phyloP scores from a whole-genome alignment of 768 basidiomycete species.

The Pisolithus marmoratus region DNA sequence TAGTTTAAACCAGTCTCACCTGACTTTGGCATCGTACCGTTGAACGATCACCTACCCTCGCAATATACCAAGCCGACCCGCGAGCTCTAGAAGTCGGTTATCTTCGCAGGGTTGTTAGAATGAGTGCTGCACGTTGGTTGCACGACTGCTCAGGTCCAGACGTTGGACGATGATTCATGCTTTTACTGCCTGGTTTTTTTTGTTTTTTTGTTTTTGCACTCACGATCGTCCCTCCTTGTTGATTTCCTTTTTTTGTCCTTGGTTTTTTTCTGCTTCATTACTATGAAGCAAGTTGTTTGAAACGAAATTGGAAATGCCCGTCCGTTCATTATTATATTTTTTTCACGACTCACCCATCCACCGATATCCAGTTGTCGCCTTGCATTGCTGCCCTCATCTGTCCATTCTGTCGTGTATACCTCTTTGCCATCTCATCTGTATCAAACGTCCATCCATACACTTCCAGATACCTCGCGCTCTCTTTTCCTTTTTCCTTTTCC shows the following conservation, averaged over 20 bases:
- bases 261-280: constrained; percentile 14
- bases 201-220: constrained; percentile 21
- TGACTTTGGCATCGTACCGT: constrained; percentile 78
- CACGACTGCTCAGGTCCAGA: constrained; percentile 1
- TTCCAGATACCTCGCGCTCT: constrained; percentile 30
- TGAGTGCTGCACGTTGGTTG: constrained; percentile 21
- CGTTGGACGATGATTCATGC: constrained; percentile 20
- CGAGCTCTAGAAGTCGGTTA: constrained; percentile 37
- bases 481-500: constrained; percentile 8
- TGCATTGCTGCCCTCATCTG: constrained; percentile 29
- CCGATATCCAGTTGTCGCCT: constrained; percentile 27
- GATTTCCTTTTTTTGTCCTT: no score
- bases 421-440: constrained; percentile 31
- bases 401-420: constrained; percentile 33
- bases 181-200: constrained; percentile 19
- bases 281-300: constrained; percentile 21
- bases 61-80: constrained; percentile 55
- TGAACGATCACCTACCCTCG: constrained; percentile 70
- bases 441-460: constrained; percentile 26
- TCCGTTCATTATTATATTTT: constrained; percentile 23
- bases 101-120: constrained; percentile 25
- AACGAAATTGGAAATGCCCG: constrained; percentile 31
- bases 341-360: constrained; percentile 25
- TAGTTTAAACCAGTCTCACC: constrained; percentile 63
- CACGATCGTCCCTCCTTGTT: constrained; percentile 29